Base-by-base conservation (phyloP, 1,139 yeast genomes). In the Sugiyamaella castrensis region DNA sequence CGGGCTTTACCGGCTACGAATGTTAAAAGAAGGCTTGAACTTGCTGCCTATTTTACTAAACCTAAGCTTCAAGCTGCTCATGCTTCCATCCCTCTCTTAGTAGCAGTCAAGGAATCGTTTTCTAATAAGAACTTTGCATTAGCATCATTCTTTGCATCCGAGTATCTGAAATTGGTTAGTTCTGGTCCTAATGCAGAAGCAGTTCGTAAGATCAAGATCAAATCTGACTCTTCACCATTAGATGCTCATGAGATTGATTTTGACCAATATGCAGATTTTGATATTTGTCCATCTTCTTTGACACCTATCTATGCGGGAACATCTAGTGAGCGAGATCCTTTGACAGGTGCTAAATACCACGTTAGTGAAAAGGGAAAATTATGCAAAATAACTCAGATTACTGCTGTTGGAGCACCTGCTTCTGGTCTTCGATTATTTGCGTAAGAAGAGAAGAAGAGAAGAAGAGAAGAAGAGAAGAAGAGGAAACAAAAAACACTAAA, bases 41-140 rank as follows among this genome's bases (percentile, higher is more conserved):
- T 94, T 59, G 98, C 98, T 5, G 95, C 98, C 0, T 92, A 91
- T 70, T 94, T 94, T 73, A 88, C 98, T 13, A 81, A 81, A 65
- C 84, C 91, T 36, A 80, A 84, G 58, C 78, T 94, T 59, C 89
- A 87, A 59, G 82, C 87, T 40, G 83, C 84, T 6, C 98, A 94
- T 68, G 81, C 83, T 55, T 79, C 85, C 48, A 84, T 89, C 64
- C 97, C 98, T 9, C 76, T 89, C 61, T 94, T 88, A 67, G 96
- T 89, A 53, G 98, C 99, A 36, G 87, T 92, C 95, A 81, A 87
- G 45, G 95, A 87, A 71, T 81, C 94, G 33, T 88, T 87, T 76
- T 87, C 86, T 64, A 76, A 84, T 66, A 89, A 89, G 69, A 92
- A 94, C 70, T 91, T 71, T 70, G 85, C 91, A 8, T 80, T 87